These are phyloP conservation scores for Dryas drummondii DNA, from an alignment of 306 rosid genomes.

Conservation along the genomic window DNA sequence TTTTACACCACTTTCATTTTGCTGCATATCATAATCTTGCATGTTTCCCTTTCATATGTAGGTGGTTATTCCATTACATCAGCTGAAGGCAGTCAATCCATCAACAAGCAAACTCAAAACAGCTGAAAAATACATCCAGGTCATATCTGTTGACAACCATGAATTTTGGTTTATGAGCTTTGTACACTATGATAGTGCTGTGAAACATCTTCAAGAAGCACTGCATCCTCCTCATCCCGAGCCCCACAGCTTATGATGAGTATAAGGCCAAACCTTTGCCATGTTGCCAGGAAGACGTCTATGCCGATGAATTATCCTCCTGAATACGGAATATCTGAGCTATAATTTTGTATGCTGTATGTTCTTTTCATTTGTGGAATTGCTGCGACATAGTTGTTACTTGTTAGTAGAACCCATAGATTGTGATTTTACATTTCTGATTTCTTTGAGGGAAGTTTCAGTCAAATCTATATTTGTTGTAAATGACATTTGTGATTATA, in stretches of 20 bases:
- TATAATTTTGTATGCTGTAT: slow-evolving; percentile 13
- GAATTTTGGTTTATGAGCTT: slow-evolving; percentile 99
- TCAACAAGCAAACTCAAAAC: slow-evolving; percentile 77
- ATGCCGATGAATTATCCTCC: slow-evolving; percentile 21
- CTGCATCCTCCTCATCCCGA: slow-evolving; percentile 29
- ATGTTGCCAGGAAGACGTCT: not conserved
- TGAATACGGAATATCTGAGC: slow-evolving; percentile 25
- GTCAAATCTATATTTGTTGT: slow-evolving; percentile 3
- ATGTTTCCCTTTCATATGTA: slow-evolving; percentile 14
- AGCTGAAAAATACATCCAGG: slow-evolving; percentile 78
- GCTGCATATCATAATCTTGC: not conserved
- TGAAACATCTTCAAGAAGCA: slow-evolving; percentile 65
- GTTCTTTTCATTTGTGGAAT: slow-evolving; percentile 29
- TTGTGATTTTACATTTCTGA: not conserved
- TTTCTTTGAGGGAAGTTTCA: not conserved
- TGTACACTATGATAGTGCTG: slow-evolving; percentile 81
- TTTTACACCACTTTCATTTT: not conserved
- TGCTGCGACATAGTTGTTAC: slow-evolving; percentile 21
- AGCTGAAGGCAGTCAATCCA: slow-evolving; percentile 83
- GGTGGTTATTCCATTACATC: slow-evolving; percentile 91
- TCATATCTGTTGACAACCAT: slow-evolving; percentile 88
- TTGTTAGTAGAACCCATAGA: slow-evolving; percentile 12
- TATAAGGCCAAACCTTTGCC: slow-evolving; percentile 8
- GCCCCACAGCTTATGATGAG: slow-evolving; percentile 39
- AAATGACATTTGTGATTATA: slow-evolving; percentile 20